These are phyloP conservation scores for Trametes coccinea DNA, from an alignment of 768 basidiomycete species.

Conservation along the genomic window DNA sequence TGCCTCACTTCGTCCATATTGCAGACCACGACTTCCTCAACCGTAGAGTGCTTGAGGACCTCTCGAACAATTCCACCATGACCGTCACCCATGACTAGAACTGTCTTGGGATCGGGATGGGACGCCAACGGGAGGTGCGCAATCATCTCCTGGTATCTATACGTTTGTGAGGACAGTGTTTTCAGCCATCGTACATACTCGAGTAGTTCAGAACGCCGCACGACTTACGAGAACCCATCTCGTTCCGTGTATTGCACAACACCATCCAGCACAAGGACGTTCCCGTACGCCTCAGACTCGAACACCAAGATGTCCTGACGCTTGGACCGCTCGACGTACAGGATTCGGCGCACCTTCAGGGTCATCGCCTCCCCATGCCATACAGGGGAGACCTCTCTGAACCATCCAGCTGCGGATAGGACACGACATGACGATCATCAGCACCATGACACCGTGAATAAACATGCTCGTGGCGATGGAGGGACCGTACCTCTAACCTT, in stretches of 20 bases:
- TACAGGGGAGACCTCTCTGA: too few relatives aligned
- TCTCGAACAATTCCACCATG: slow-evolving; percentile 98
- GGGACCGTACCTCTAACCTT: too few relatives aligned
- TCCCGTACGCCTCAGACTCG: slow-evolving; percentile 92
- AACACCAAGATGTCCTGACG: slow-evolving; percentile 99
- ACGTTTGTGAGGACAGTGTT: neutral
- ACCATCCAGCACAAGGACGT: slow-evolving; percentile 92
- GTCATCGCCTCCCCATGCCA: too few relatives aligned
- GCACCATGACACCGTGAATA: too few relatives aligned
- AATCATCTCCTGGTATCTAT: slow-evolving; percentile 98
- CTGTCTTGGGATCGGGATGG: slow-evolving; percentile 94
- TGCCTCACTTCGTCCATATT: slow-evolving; percentile 88
- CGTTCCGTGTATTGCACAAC: slow-evolving; percentile 97
- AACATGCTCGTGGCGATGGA: too few relatives aligned
- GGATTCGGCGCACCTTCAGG: slow-evolving; percentile 86
- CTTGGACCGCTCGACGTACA: slow-evolving; percentile 89
- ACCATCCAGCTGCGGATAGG: too few relatives aligned
- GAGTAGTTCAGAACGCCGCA: neutral
- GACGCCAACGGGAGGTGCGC: slow-evolving; percentile 91
- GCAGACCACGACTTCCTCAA: slow-evolving; percentile 91
- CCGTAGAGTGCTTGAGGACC: slow-evolving; percentile 88
- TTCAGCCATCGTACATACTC: neutral
- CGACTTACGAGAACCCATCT: slow-evolving; percentile 93
- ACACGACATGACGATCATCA: too few relatives aligned
- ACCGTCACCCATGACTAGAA: slow-evolving; percentile 96